Evolutionary conservation across 2,329 filamentous ascomycete species (phyloP), one percentile per base, ranked within the genome.

Genomic region (Botrytis elliptica): DNA sequence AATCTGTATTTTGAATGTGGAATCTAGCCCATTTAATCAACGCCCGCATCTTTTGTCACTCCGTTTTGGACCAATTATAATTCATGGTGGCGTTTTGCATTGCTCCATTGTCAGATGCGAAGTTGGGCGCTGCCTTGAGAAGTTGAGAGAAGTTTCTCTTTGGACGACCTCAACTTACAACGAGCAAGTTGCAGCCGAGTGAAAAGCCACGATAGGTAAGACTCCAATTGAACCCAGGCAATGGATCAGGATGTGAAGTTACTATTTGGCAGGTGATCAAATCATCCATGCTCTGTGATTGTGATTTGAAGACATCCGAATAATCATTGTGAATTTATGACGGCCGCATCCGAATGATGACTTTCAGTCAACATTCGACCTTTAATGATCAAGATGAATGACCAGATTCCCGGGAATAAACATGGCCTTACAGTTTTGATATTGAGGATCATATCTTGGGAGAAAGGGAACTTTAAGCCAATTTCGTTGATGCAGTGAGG

Each of bases 201-300:
- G 20, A 57, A 60, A 72, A 67, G 70, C 70, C 70, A 72, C 70
- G 63, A 67, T 67, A 40, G 64, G 71, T 73, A 69, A 72, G 52
- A 73, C 64, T 63, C 71, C 71, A 73, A 73, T 73, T 73, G 65
- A 63, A 73, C 55, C 65, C 42, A 70, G 71, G 65, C 33, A 55
- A 70, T 62, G 42, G 60, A 71, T 63, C 69, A 65, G 59, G 57
- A 65, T 64, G 38, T 46, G 33, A 52, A 70, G 29, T 49, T 73
- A 52, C 42, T 57, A 55, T 44, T 36, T 70, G 65, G 65, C 71
- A 73, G 71, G 65, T 73, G 71, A 73, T 70, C 71, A 70, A n/a
- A 70, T 62, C 22, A 70, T 73, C 65, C 71, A 70, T 70, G 71
- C 59, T 42, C 49, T 57, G 42, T 16, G 25, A 62, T 62, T 60